A percentile compares a stretch with the other conserved stretches of the same genome.
phyloP scores from a whole-genome alignment of 768 basidiomycete genomes.

The Phanerodontia chrysosporium region DNA sequence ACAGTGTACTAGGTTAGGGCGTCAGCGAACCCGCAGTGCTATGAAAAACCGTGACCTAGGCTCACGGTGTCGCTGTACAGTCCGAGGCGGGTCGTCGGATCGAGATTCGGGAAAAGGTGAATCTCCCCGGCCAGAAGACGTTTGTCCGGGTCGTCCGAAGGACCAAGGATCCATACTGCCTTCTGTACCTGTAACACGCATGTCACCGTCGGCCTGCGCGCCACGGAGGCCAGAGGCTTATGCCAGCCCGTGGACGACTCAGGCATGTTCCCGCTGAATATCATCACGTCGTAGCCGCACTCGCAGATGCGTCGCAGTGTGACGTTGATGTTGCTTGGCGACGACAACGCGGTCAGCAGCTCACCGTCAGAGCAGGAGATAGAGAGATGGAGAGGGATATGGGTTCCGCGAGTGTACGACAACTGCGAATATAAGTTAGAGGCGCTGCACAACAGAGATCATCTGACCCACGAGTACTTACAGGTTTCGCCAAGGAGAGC shows the following conservation, averaged over 20 bases:
- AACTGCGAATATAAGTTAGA: background rate
- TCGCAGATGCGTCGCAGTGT: background rate
- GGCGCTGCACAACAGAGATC: background rate
- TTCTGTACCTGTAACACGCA: background rate
- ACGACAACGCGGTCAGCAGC: constrained; percentile 3
- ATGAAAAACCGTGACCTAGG: background rate
- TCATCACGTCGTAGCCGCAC: background rate
- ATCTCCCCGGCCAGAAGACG: constrained; percentile 4
- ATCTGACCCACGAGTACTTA: background rate
- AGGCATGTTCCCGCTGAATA: background rate
- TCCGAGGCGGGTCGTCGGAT: constrained; percentile 2
- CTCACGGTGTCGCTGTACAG: background rate
- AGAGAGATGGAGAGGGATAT: constrained; percentile 6
- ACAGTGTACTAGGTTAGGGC: constrained; percentile 6
- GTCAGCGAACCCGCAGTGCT: background rate
- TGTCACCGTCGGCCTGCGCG: background rate
- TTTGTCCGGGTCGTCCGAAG: background rate
- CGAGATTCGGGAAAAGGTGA: background rate
- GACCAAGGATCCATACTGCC: background rate
- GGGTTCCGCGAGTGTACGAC: constrained; percentile 9
- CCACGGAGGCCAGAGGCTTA: background rate
- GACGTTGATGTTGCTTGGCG: background rate
- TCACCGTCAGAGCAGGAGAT: constrained; percentile 3
- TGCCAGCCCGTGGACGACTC: background rate
- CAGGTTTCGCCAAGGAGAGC: constrained; percentile 13